These are phyloP conservation scores for Pachyrhizus erosus DNA, from an alignment of 306 rosid species.

Conservation along the genomic window DNA sequence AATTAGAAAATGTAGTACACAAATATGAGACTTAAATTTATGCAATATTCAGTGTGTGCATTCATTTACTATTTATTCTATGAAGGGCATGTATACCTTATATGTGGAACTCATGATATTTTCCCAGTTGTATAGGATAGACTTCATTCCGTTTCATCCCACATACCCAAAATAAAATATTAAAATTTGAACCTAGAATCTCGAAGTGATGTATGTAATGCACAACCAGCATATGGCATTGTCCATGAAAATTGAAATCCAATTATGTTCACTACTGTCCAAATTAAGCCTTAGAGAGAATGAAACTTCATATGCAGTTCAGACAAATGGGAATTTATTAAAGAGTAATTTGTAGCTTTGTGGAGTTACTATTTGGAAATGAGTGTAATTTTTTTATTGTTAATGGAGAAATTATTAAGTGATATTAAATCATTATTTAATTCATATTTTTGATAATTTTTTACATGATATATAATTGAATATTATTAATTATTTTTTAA, in stretches of 20 bases:
- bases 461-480: no score
- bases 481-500: no score
- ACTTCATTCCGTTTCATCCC: conserved; percentile 26
- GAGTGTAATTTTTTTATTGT: no score
- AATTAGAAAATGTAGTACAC: conserved; percentile 28
- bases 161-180: background rate
- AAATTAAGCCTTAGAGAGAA: conserved; percentile 3
- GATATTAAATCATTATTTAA: no score
- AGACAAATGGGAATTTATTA: conserved; percentile 13
- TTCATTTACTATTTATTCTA: conserved; percentile 14
- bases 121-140: background rate
- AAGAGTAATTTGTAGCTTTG: background rate
- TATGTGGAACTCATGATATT: conserved; percentile 14
- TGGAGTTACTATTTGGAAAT: background rate
- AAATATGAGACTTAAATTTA: background rate
- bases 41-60: background rate
- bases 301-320: conserved; percentile 4
- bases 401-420: no score
- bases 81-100: background rate
- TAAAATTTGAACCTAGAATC: conserved; percentile 31
- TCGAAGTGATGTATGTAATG: conserved; percentile 13
- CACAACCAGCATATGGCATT: background rate
- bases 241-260: conserved; percentile 19
- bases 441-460: no score
- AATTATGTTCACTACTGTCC: background rate